phyloP scores from a whole-genome alignment of 2,329 filamentous ascomycete species.

The Talaromyces marneffei region DNA sequence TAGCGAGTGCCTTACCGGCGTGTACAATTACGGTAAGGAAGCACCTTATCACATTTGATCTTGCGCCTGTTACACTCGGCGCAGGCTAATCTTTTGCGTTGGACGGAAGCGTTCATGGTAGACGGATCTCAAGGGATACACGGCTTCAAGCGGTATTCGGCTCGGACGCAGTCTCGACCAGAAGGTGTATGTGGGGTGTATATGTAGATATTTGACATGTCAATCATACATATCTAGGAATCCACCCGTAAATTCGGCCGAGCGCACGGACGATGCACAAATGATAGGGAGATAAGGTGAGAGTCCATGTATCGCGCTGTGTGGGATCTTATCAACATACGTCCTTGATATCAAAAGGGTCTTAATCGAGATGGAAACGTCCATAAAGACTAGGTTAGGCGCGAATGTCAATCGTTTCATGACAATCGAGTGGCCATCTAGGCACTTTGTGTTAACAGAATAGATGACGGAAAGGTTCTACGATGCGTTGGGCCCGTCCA shows the following conservation, averaged over 20 bases:
- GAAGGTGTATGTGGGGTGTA: neutral
- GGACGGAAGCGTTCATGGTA: conserved; percentile 3
- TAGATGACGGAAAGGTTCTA: neutral
- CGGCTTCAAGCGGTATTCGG: neutral
- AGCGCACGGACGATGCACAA: neutral
- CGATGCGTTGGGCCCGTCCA: neutral
- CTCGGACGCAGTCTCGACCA: neutral
- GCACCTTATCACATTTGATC: conserved; percentile 37
- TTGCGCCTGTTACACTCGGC: conserved; percentile 25
- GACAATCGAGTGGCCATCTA: no score
- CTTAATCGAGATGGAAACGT: neutral
- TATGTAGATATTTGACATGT: neutral
- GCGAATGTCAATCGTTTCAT: no score
- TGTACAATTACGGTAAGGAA: conserved; percentile 38
- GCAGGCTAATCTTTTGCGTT: conserved; percentile 25
- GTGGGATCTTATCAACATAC: neutral
- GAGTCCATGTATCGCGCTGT: neutral
- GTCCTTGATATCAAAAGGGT: neutral
- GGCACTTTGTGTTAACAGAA: neutral
- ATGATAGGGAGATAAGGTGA: neutral
- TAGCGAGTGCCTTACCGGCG: conserved; percentile 6
- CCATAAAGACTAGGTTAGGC: neutral
- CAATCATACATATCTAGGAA: no score
- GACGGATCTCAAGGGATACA: neutral
- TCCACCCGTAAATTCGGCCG: neutral